Base-by-base conservation (phyloP, 163 green algal genomes). In the Scenedesmus sp. region DNA sequence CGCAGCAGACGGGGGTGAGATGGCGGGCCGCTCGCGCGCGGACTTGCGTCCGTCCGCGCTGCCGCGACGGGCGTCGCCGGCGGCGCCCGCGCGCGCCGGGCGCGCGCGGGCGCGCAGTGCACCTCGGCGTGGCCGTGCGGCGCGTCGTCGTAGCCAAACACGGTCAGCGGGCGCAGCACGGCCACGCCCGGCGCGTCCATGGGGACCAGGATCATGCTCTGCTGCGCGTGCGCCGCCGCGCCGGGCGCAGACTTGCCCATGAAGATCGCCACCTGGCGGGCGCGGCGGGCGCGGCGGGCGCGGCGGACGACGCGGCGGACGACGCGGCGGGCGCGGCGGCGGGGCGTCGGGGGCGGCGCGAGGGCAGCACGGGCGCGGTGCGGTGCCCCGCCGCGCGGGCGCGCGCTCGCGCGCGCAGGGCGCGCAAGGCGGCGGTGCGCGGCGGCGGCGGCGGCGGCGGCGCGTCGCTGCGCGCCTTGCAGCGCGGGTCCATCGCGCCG, bases 111-210 rank as follows among this genome's bases (percentile, higher is more conserved):
- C n/a, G n/a, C n/a, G n/a, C n/a, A n/a, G 10, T 58, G 13, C 33
- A 98, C 85, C 82, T 98, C 95, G 3, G 95, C 92, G 82, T 99
- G 96, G 9, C 96, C 96, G 67, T 99, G 94, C 0, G 95, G 96
- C 0, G 96, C 96, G 78, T 99, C 96, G 64, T 98, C 94, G 65
- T 91, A 98, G 1, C 96, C 96, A 80, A 95, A 98, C 47, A 98
- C 93, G 34, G 77, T 78, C 86, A 98, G 85, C 15, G 93, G 92
- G 5, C 95, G 87, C 22, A 97, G 60, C 7, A 99, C 77, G 20
- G 71, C 64, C n/a, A 87, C 70, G 13, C 86, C 87, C 1, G 88
- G 87, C 2, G 89, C 60, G 33, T 91, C 70, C 91, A 99, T 96
- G 22, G 93, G 91, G 53, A 98, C 92, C 63, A 99, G 78, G 6